Evolutionary conservation across 1,139 yeast species (phyloP), one percentile per base, ranked within the genome.

Genomic region (Pichia sp.): DNA sequence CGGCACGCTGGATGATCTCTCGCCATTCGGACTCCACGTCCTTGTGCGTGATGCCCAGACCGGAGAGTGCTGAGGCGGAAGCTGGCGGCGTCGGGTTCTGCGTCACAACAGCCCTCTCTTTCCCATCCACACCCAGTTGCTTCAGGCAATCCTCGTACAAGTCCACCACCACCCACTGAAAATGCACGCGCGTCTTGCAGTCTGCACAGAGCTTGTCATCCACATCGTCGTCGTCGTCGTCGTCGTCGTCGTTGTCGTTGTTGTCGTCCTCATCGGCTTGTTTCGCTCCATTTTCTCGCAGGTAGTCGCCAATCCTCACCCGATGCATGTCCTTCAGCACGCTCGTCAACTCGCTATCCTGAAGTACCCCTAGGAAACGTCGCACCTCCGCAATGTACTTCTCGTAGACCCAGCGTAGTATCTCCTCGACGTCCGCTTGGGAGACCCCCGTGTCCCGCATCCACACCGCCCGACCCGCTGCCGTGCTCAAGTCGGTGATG

Each of bases 111-210:
- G 28, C n/a, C 19, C 26, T 26, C 8, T 41, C 18, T 3, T 37
- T 12, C 28, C 19, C 21, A 1, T 2, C 6, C 8, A 4, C 22
- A 3, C 19, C 34, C 26, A 41, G 18, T n/a, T 44, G 23, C 16
- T 34, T 23, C 25, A 48, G 42, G 13, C 48, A 48, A 13, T 59
- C 60, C 23, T 56, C 50, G 49, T 64, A 54, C 30, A 59, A 42
- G 48, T 65, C 66, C 22, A 66, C 50, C 41, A 65, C 64, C 10
- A 66, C 50, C 71, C 71, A 68, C 46, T 61, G 57, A 47, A 66
- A 66, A 51, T 65, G 66, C 34, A 67, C 66, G 44, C 59, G 56
- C 2, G 70, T 60, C 50, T 64, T 66, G 50, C 71, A 68, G 47
- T 60, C 65, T 36, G 51, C 47, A 47, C 71, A 68, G 10, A 67